Percentiles rank a stretch among this genome's conserved stretches.
phyloP scores from a whole-genome alignment of 176 grass and related monocot genomes.

The Cocos nucifera region DNA sequence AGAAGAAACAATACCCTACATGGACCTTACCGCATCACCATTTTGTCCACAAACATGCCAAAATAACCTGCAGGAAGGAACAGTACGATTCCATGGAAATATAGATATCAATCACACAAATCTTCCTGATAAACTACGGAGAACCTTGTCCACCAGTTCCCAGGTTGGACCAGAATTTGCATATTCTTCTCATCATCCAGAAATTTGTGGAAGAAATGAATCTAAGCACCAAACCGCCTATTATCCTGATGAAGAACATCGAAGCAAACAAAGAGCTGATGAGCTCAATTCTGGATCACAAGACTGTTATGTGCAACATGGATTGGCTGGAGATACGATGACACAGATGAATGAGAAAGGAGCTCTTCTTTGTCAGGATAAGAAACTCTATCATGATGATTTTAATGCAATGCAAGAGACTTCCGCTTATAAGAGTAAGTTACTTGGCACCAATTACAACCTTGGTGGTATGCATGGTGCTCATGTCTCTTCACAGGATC shows the following conservation, averaged over 20 bases:
- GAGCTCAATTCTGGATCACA: conserved; percentile 17
- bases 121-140: conserved; percentile 2
- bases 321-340: conserved; percentile 18
- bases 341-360: conserved; percentile 17
- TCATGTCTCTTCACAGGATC: conserved; percentile 35
- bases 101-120: not conserved
- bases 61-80: conserved; percentile 33
- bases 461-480: conserved; percentile 2
- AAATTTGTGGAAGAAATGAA: conserved; percentile 22
- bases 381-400: conserved; percentile 19
- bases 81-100: not conserved
- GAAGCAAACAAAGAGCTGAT: conserved; percentile 8
- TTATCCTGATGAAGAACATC: conserved; percentile 17
- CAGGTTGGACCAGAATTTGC: conserved; percentile 14
- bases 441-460: conserved; percentile 13
- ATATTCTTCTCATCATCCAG: conserved; percentile 20
- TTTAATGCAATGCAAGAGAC: conserved; percentile 11
- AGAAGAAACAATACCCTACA: conserved; percentile 25
- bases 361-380: conserved; percentile 21
- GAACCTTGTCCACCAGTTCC: not conserved
- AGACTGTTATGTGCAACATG: conserved; percentile 20
- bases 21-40: conserved; percentile 17
- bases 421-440: conserved; percentile 10
- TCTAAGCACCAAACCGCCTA: conserved; percentile 18
- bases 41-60: conserved; percentile 34